Evolutionary conservation across 805 yeast genomes (phyloP).

Genomic region (Wickerhamomyces xylosicus): DNA sequence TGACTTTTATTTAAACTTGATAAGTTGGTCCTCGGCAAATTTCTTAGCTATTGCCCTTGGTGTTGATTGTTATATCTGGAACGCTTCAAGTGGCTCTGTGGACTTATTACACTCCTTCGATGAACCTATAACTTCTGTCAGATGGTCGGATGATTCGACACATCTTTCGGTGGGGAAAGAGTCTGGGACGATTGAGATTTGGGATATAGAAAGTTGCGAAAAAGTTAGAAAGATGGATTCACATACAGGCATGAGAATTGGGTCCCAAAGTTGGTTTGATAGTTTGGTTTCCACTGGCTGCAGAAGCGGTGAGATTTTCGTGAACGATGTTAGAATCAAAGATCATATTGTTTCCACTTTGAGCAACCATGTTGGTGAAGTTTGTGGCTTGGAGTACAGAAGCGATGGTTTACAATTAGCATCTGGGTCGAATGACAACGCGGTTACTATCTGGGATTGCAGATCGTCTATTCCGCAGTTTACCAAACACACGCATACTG

Average conservation of each 20-base stretch:
- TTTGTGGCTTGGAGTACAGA: constrained; percentile 86
- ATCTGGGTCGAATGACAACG: constrained; percentile 89
- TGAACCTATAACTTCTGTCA: constrained; percentile 53
- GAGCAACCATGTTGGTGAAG: constrained; percentile 72
- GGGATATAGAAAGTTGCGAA: constrained; percentile 81
- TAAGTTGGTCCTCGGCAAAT: constrained; percentile 82
- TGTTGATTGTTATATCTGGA: constrained; percentile 81
- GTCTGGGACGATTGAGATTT: constrained; percentile 79
- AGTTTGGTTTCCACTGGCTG: constrained; percentile 81
- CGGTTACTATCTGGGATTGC: constrained; percentile 90
- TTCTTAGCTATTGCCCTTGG: constrained; percentile 83
- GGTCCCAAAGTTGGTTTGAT: constrained; percentile 76
- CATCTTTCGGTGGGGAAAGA: constrained; percentile 77
- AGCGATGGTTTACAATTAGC: constrained; percentile 79
- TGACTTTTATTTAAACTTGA: constrained; percentile 80
- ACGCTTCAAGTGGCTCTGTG: constrained; percentile 75
- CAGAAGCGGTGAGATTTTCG: constrained; percentile 73
- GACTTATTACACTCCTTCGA: constrained; percentile 54
- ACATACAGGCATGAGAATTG: constrained; percentile 67
- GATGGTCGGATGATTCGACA: constrained; percentile 88
- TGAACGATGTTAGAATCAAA: constrained; percentile 84
- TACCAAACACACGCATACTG: constrained; percentile 71
- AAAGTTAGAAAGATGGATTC: constrained; percentile 66
- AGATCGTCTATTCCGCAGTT: constrained; percentile 61
- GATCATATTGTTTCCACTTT: constrained; percentile 56